Base-by-base conservation (phyloP, 1,284 basidiomycete species). In the Hypsizygus ulmarius region DNA sequence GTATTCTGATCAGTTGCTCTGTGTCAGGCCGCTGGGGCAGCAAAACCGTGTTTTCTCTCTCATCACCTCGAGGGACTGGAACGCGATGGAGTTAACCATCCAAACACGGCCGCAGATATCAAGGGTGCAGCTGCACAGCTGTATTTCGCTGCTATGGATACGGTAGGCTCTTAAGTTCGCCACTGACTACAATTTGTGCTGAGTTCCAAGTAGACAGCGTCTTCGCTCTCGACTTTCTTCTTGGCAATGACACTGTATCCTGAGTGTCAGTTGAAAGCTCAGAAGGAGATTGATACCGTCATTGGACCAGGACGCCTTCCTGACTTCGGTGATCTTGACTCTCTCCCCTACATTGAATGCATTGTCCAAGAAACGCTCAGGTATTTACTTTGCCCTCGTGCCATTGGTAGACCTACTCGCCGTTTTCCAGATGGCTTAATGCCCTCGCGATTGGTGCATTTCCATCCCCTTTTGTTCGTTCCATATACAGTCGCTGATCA, bases 201-300 rank as follows among this genome's bases (percentile, higher is more conserved):
- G n/a, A 11, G 7, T 9, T 28, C 28, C 3, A 11, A 21, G 18
- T 29, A 57, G 55, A 52, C 53, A 7, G 48, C 42, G 32, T 29
- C 56, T 11, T 45, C 54, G 5, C 30, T 58, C 29, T 51, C 53
- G 5, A 29, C 63, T 47, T 70, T 70, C 55, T 53, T 70, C 32
- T 59, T 66, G 29, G 70, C 71, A 8, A 76, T 80, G 73, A 60
- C 71, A n/a, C 50, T 68, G 32, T 57, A 75, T 55, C 78, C 77
- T 0, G 63, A 71, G 11, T 66, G 71, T 5, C 69, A 75, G 43
- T 47, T 50, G 30, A 68, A 64, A 35, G 77, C 74, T 1, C 77
- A 77, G 56, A 61, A 56, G 4, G 77, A 79, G 52, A 54, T 80
- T 11, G 75, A 78, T 46, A 21, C 54, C 1, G 69, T 76, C 18